A percentile compares a stretch with the other conserved stretches of the same genome.
These are phyloP conservation scores for Aspergillus steynii DNA, from an alignment of 495 filamentous ascomycete genomes.

Conservation along the genomic window DNA sequence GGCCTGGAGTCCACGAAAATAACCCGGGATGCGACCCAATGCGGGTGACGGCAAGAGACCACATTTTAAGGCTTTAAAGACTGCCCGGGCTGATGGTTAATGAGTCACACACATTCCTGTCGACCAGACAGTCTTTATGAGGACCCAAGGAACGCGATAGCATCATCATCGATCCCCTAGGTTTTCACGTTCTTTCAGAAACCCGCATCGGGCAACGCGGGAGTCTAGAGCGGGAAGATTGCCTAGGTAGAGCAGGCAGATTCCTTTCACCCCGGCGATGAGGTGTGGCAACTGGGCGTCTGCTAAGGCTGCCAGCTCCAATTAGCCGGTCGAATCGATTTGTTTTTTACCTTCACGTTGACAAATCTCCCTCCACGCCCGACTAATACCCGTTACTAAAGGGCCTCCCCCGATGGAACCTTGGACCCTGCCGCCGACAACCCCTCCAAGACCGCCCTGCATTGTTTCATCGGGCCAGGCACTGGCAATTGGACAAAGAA, in stretches of 20 bases:
- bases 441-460: slow-evolving; percentile 14
- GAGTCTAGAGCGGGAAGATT: too few relatives aligned
- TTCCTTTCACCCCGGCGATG: neutral
- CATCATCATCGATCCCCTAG: neutral
- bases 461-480: slow-evolving; percentile 20
- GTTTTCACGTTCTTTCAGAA: neutral
- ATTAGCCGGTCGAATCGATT: neutral
- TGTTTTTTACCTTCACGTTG: neutral
- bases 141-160: slow-evolving; percentile 2
- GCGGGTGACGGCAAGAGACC: neutral
- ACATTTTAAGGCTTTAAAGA: neutral
- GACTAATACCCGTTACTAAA: neutral
- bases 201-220: too few relatives aligned
- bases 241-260: neutral
- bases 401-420: neutral
- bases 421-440: slow-evolving; percentile 4
- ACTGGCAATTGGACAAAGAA: neutral
- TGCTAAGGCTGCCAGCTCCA: neutral
- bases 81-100: slow-evolving; percentile 14
- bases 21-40: slow-evolving; percentile 22
- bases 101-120: slow-evolving; percentile 16
- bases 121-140: neutral
- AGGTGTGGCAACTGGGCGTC: too few relatives aligned
- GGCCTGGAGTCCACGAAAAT: slow-evolving; percentile 24
- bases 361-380: neutral